Evolutionary conservation across 768 basidiomycete species (phyloP).

Genomic region (Leccinum disarticulatum): DNA sequence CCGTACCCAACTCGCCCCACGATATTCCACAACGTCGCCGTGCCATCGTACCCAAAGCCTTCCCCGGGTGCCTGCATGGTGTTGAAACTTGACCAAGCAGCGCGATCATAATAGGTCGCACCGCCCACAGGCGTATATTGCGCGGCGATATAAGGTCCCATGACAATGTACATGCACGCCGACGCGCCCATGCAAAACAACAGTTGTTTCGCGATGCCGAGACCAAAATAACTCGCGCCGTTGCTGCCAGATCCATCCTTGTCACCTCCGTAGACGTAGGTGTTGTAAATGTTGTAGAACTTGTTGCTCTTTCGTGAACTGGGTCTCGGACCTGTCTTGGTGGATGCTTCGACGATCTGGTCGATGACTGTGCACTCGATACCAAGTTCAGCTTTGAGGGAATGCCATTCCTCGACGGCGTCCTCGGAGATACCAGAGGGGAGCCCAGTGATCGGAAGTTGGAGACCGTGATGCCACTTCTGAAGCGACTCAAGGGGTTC

Average conservation of each 20-base stretch:
- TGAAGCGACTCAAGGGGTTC: slow-evolving; percentile 59
- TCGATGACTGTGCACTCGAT: slow-evolving; percentile 77
- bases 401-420: slow-evolving; percentile 72
- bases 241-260: slow-evolving; percentile 33
- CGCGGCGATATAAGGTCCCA: slow-evolving; percentile 57
- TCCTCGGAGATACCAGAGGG: slow-evolving; percentile 64
- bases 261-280: slow-evolving; percentile 52
- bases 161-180: slow-evolving; percentile 57
- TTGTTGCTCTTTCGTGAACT: slow-evolving; percentile 46
- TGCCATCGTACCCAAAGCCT: slow-evolving; percentile 62
- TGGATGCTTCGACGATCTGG: slow-evolving; percentile 51
- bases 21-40: slow-evolving; percentile 65
- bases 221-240: slow-evolving; percentile 28
- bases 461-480: slow-evolving; percentile 68
- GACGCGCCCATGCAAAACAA: slow-evolving; percentile 62
- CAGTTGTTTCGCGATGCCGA: slow-evolving; percentile 44
- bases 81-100: slow-evolving; percentile 80
- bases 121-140: slow-evolving; percentile 61
- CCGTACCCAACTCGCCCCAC: slow-evolving; percentile 72
- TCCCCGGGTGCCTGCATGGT: slow-evolving; percentile 67
- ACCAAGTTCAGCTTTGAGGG: slow-evolving; percentile 76
- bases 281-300: slow-evolving; percentile 89
- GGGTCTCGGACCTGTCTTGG: slow-evolving; percentile 33
- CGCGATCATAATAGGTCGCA: slow-evolving; percentile 74
- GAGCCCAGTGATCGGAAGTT: slow-evolving; percentile 42